These are phyloP conservation scores for Microthlaspi erraticum DNA, from an alignment of 345 rosid genomes.

Conservation along the genomic window DNA sequence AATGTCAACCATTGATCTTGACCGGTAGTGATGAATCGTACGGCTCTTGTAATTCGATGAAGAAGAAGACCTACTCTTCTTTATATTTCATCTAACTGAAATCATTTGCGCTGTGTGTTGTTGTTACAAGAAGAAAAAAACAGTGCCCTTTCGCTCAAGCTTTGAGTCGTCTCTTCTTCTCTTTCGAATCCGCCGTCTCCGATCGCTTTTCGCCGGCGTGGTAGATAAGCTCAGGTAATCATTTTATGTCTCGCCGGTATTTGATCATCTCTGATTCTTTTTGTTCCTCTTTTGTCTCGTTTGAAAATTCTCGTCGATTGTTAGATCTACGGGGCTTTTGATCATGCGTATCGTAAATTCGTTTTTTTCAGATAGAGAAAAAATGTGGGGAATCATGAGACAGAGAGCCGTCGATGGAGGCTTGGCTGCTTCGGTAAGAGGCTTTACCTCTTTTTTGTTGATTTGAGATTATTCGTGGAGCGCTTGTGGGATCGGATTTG, in stretches of 20 bases:
- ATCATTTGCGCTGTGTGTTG: constrained; percentile 4
- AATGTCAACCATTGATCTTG: constrained; percentile 41
- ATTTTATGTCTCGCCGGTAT: too few relatives aligned
- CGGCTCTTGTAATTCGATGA: constrained; percentile 19
- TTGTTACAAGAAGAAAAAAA: neutral
- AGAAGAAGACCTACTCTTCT: constrained; percentile 27
- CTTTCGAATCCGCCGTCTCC: constrained; percentile 36
- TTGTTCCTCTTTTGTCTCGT: too few relatives aligned
- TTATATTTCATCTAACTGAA: constrained; percentile 10
- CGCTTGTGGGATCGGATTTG: neutral
- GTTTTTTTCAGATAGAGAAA: constrained; percentile 33
- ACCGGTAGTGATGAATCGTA: constrained; percentile 2
- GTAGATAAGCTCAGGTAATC: constrained; percentile 32
- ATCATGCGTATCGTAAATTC: neutral
- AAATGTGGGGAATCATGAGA: constrained; percentile 67
- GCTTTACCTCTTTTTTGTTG: neutral
- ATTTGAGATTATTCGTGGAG: constrained; percentile 24
- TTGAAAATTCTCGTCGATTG: neutral
- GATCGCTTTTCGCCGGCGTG: constrained; percentile 34
- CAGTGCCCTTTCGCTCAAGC: constrained; percentile 43
- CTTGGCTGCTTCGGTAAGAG: constrained; percentile 44
- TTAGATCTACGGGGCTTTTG: constrained; percentile 35
- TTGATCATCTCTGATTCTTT: too few relatives aligned
- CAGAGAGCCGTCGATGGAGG: constrained; percentile 55
- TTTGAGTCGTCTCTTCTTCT: constrained; percentile 43